phyloP scores from a whole-genome alignment of 768 basidiomycete species.

The Pleurotus citrinopileatus region DNA sequence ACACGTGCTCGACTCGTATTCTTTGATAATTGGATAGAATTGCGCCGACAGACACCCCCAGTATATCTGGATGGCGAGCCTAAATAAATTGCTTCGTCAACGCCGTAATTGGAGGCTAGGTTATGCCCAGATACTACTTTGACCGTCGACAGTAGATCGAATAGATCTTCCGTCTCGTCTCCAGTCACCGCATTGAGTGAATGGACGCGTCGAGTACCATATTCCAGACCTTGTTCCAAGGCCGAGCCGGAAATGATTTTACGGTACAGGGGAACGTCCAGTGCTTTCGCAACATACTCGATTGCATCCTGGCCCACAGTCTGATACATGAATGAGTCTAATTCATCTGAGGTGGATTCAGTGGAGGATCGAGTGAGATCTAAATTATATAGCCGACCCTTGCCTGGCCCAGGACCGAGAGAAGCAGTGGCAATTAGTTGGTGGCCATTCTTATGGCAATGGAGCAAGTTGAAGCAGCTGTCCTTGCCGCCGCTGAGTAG shows the following conservation, averaged over 20 bases:
- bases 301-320: conserved; percentile 98
- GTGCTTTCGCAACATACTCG: conserved; percentile 77
- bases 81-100: conserved; percentile 25
- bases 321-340: conserved; percentile 98
- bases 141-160: conserved; percentile 65
- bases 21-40: conserved; percentile 98
- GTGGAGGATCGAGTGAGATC: conserved; percentile 19
- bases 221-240: conserved; percentile 79
- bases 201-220: conserved; percentile 64
- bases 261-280: conserved; percentile 85
- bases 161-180: conserved; percentile 97
- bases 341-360: conserved; percentile 69
- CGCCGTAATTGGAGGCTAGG: background rate
- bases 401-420: conserved; percentile 77
- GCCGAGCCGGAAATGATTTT: conserved; percentile 79
- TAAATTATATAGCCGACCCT: conserved; percentile 45
- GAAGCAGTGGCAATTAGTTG: conserved; percentile 86
- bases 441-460: conserved; percentile 85
- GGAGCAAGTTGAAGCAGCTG: conserved; percentile 91
- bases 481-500: conserved; percentile 98
- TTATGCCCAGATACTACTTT: conserved; percentile 49
- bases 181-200: conserved; percentile 53
- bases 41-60: conserved; percentile 91
- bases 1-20: conserved; percentile 98
- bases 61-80: conserved; percentile 74